Evolutionary conservation across 148 eudicot genomes (phyloP), one percentile per base, ranked within the genome.

Genomic region (Nyssa sinensis): DNA sequence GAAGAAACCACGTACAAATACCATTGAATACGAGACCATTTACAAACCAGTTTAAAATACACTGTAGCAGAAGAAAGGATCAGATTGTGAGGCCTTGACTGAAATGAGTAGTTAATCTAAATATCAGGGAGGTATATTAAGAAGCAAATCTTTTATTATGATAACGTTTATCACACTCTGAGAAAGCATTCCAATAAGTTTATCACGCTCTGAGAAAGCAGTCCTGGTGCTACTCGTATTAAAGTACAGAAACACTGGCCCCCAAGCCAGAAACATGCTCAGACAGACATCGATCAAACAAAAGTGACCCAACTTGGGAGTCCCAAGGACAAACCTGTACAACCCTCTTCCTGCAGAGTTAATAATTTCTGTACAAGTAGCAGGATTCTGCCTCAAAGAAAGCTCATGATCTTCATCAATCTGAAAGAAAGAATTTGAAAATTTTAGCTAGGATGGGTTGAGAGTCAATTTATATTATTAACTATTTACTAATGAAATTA

Each of bases 271-370:
- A 77, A 25, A 49, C 62, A 61, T 13, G 34, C 24, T 35, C 16
- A 7, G 57, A 8, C 25, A 19, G 41, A 30, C 6, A 9, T 16
- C 30, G 41, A 61, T 71, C 44, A 66, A 55, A 28, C 11, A 64
- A 6, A 31, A 71, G 25, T 21, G 8, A 77, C 16, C 55, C 31
- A 61, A 70, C 60, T 10, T 35, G 4, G 33, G 32, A 16, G 24
- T 63, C 7, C 23, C 30, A 76, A 75, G 71, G 61, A 80, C 84
- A 81, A 64, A 94, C 98, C 98, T 90, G 82, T 88, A 81, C 64
- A 92, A 81, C 23, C 92, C 98, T 84, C 96, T 89, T 35, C 85
- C 80, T 61, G 92, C 93, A 71, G 90, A 84, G 70, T 77, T 83
- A 76, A 92, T 67, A 25, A 80, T 66, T 72, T 86, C 87, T 70